Evolutionary conservation across 495 filamentous ascomycete genomes (phyloP).

Genomic region (Sordaria brevicollis): DNA sequence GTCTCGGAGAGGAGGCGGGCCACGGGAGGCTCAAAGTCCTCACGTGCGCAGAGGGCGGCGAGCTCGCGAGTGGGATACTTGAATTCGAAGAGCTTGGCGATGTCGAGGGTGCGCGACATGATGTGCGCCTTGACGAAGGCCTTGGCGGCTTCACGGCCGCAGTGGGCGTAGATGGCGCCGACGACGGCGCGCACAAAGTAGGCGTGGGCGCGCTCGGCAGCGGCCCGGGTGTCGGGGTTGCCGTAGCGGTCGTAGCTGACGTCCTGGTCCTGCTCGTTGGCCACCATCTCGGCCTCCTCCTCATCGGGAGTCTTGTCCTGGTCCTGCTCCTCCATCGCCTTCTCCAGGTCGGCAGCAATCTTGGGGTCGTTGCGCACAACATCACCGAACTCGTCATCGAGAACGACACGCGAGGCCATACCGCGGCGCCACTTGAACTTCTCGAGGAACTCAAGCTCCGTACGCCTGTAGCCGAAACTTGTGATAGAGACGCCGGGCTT

Average conservation of each 20-base stretch:
- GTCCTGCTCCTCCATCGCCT: not conserved
- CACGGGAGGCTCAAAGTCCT: slow-evolving; percentile 80
- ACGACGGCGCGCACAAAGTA: slow-evolving; percentile 70
- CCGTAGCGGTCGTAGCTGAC: slow-evolving; percentile 16
- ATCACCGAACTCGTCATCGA: slow-evolving; percentile 75
- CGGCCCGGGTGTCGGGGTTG: slow-evolving; percentile 16
- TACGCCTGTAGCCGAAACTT: slow-evolving; percentile 30
- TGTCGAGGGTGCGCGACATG: slow-evolving; percentile 65
- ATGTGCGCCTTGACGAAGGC: slow-evolving; percentile 75
- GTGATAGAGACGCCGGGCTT: slow-evolving; percentile 44
- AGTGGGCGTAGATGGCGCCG: slow-evolving; percentile 78
- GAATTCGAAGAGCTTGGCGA: slow-evolving; percentile 73
- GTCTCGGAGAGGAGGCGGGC: slow-evolving; percentile 83
- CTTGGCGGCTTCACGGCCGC: slow-evolving; percentile 56
- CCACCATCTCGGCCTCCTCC: not conserved
- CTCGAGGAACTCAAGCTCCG: slow-evolving; percentile 22
- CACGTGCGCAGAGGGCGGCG: slow-evolving; percentile 65
- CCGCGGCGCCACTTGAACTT: slow-evolving; percentile 56
- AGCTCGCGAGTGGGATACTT: slow-evolving; percentile 72
- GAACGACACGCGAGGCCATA: slow-evolving; percentile 58
- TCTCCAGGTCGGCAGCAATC: not conserved
- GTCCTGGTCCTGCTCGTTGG: not conserved
- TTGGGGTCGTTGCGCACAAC: slow-evolving; percentile 16
- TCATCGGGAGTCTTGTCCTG: not conserved
- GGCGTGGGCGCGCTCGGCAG: slow-evolving; percentile 32